Base-by-base conservation (phyloP, 73 alveolate species). In the Vitrella brassicaformis region DNA sequence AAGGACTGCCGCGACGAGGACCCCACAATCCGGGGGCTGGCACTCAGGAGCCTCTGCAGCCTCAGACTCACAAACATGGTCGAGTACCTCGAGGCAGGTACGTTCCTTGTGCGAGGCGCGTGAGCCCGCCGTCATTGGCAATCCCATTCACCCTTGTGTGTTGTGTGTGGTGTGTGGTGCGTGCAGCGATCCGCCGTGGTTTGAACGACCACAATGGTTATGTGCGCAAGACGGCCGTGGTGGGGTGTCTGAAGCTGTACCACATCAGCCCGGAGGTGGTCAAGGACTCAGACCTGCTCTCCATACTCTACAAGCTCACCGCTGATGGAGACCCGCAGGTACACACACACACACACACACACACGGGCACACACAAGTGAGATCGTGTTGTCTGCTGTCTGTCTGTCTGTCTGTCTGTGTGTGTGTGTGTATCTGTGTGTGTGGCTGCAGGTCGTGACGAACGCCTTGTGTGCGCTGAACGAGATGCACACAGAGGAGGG, bases 151-250 rank as follows among this genome's bases (percentile, higher is more conserved):
- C 56, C 22, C 14, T 4, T 39, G 4, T 39, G 22, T 39, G 22
- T 39, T 39, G 4, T 39, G 56, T 39, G 14, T 39, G 56, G 14
- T 39, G 56, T 39, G 56, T 39, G 56, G 87, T n/a, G n/a, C n/a
- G n/a, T n/a, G n/a, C n/a, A n/a, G n/a, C n/a, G n/a, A n/a, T n/a
- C n/a, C n/a, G n/a, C n/a, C n/a, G n/a, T n/a, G n/a, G 95, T 26
- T 79, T 89, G 56, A 82, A 90, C 84, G 98, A 93, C 84, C 92
- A 90, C 65, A 95, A 93, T 79, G 96, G 97, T 28, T 93, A 93
- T 81, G 98, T 93, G 18, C 89, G 93, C 84, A 93, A 93, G 89
- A 93, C 98, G 30, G 98, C 98, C 0, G 93, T 93, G 65, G 91
- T 93, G 56, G 98, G 97, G 19, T 87, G 91, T 56, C 88, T 93